Evolutionary conservation across 345 rosid species (phyloP).

Genomic region (Turritis glabra): DNA sequence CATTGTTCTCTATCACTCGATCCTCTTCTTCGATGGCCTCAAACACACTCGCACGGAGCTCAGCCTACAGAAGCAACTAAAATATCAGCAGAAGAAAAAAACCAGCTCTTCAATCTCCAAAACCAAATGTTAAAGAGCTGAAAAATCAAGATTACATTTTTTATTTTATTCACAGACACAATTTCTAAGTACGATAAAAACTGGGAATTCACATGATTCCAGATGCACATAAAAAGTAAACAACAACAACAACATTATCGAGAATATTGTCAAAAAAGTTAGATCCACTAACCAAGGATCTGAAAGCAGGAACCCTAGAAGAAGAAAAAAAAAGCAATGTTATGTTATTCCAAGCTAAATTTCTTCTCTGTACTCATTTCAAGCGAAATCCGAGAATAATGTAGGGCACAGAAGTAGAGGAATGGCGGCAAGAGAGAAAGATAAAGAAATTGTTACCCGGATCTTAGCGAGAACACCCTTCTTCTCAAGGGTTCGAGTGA

Average conservation of each 20-base stretch:
- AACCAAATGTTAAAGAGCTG: not conserved
- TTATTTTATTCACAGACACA: not conserved
- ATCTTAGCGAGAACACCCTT: slow-evolving; percentile 99
- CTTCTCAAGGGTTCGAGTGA: slow-evolving; percentile 97
- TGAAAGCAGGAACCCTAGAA: slow-evolving; percentile 15
- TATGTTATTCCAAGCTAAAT: not conserved
- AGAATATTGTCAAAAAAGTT: not conserved
- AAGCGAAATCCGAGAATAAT: not conserved
- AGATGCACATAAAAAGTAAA: too few relatives aligned
- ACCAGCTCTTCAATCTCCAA: not conserved
- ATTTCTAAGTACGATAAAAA: not conserved
- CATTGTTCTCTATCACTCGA: slow-evolving; percentile 64
- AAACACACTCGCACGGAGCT: slow-evolving; percentile 96
- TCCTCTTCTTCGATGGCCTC: slow-evolving; percentile 99
- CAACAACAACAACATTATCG: not conserved
- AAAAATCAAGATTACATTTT: not conserved
- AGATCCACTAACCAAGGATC: slow-evolving; percentile 5
- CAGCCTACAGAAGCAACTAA: slow-evolving; percentile 58
- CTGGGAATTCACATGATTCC: not conserved
- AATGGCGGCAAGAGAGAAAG: not conserved
- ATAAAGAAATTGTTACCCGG: slow-evolving; percentile 55
- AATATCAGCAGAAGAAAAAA: not conserved
- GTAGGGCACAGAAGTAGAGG: not conserved
- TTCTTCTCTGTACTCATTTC: not conserved
- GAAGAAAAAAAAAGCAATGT: not conserved